A percentile compares a stretch with the other conserved stretches of the same genome.
These are phyloP conservation scores for Phytophthora fragariaefolia DNA, from an alignment of 352 stramenopile genomes.

Conservation along the genomic window DNA sequence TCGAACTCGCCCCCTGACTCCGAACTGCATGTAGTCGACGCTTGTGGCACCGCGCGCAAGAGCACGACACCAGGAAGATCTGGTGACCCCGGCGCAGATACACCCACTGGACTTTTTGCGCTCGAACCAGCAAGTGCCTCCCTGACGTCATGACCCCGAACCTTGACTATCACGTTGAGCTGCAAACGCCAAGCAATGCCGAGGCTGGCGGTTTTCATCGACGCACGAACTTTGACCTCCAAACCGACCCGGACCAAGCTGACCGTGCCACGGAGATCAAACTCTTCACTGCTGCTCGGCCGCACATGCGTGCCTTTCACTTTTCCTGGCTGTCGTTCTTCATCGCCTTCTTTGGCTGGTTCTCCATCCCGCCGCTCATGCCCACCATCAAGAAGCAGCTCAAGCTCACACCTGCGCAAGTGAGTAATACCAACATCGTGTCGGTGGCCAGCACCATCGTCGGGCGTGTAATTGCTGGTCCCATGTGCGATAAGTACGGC, in stretches of 20 bases:
- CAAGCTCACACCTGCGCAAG: constrained; percentile 81
- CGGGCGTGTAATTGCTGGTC: constrained; percentile 89
- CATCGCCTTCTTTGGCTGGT: constrained; percentile 95
- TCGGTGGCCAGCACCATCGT: constrained; percentile 89
- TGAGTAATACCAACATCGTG: constrained; percentile 91
- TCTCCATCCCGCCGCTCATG: constrained; percentile 69
- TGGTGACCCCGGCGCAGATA: neutral
- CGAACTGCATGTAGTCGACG: neutral
- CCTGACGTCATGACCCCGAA: neutral
- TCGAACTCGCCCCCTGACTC: neutral
- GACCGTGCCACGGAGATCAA: constrained; percentile 37
- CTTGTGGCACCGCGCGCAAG: neutral
- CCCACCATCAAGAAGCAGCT: constrained; percentile 36
- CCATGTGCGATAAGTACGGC: constrained; percentile 94
- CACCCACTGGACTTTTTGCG: constrained; percentile 11
- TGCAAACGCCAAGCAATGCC: constrained; percentile 4
- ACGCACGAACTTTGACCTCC: constrained; percentile 22
- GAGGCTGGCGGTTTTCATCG: constrained; percentile 5
- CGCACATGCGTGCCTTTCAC: constrained; percentile 81
- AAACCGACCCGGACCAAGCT: constrained; percentile 37
- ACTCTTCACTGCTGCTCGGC: constrained; percentile 30
- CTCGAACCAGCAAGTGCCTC: neutral
- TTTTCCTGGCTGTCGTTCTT: constrained; percentile 94
- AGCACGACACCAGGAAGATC: neutral
- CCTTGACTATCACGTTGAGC: constrained; percentile 1